Percentiles rank a stretch among this genome's conserved stretches.
These are phyloP conservation scores for Moringa oleifera DNA, from an alignment of 345 rosid genomes.

Conservation along the genomic window DNA sequence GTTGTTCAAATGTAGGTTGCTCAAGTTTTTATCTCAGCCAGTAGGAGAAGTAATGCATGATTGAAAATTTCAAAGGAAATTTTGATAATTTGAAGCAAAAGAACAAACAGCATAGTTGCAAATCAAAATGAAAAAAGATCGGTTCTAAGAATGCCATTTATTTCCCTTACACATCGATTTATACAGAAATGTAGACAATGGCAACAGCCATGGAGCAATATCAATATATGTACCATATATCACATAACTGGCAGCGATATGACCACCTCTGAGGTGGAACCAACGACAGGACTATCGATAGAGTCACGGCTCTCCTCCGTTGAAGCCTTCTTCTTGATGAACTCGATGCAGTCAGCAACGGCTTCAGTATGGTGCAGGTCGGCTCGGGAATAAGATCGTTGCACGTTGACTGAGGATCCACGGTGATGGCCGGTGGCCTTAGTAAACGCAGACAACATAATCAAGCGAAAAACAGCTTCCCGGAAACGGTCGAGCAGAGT, in stretches of 20 bases:
- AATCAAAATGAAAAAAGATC: too few relatives aligned
- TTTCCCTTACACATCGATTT: too few relatives aligned
- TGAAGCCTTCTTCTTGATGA: slow-evolving; percentile 55
- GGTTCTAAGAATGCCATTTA: too few relatives aligned
- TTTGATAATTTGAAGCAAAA: too few relatives aligned
- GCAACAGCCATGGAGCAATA: too few relatives aligned
- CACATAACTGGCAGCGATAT: slow-evolving; percentile 27
- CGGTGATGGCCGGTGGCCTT: slow-evolving; percentile 24
- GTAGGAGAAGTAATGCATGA: too few relatives aligned
- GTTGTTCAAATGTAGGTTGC: too few relatives aligned
- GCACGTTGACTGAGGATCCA: not conserved
- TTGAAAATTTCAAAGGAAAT: too few relatives aligned
- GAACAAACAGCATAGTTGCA: too few relatives aligned
- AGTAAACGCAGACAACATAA: slow-evolving; percentile 68
- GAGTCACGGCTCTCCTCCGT: slow-evolving; percentile 10
- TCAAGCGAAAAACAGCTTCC: slow-evolving; percentile 53
- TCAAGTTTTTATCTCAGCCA: too few relatives aligned
- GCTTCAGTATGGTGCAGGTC: slow-evolving; percentile 62
- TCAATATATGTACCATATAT: slow-evolving; percentile 3
- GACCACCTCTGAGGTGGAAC: slow-evolving; percentile 15
- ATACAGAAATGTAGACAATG: too few relatives aligned
- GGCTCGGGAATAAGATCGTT: slow-evolving; percentile 1
- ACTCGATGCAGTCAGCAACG: slow-evolving; percentile 77
- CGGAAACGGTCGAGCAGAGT: slow-evolving; percentile 53
- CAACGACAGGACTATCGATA: slow-evolving; percentile 4